Conservation (phyloP, 2,329 filamentous ascomycete genomes). For the Fusarium palustre region DNA sequence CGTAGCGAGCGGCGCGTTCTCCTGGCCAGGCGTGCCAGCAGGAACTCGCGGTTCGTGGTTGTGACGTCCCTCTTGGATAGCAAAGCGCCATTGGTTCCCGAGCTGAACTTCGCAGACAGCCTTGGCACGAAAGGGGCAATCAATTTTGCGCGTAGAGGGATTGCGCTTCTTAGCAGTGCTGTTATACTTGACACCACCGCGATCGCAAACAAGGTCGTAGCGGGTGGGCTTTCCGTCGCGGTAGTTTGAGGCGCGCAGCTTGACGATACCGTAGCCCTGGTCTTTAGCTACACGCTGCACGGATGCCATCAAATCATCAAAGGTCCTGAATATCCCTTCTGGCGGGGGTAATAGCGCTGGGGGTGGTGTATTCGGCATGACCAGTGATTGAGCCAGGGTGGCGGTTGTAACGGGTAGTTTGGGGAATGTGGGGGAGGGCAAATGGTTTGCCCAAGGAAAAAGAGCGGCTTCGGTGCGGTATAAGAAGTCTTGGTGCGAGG, state of each 20-base stretch:
- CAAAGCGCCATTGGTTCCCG: conserved; percentile 73
- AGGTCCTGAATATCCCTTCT: conserved; percentile 69
- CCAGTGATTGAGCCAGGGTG: conserved; percentile 51
- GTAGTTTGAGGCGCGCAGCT: conserved; percentile 72
- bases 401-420: conserved; percentile 48
- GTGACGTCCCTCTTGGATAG: conserved; percentile 69
- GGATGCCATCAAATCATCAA: conserved; percentile 68
- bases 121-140: conserved; percentile 72
- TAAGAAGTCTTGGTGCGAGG: conserved; percentile 18
- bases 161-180: conserved; percentile 74
- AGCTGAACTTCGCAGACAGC: conserved; percentile 73
- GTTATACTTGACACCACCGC: conserved; percentile 72
- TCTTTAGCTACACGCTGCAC: conserved; percentile 71
- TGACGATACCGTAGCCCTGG: conserved; percentile 72
- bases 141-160: conserved; percentile 72
- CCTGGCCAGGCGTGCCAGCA: conserved; percentile 65
- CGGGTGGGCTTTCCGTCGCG: conserved; percentile 71
- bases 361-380: conserved; percentile 62
- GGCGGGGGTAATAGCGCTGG: conserved; percentile 65
- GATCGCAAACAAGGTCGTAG: conserved; percentile 72
- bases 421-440: conserved; percentile 43
- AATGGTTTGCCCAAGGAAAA: conserved; percentile 24
- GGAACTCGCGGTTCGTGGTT: conserved; percentile 71
- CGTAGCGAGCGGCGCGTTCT: conserved; percentile 68
- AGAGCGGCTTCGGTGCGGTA: conserved; percentile 17